Conservation (phyloP, 768 basidiomycete species). For the Thelephora aurantiotincta region DNA sequence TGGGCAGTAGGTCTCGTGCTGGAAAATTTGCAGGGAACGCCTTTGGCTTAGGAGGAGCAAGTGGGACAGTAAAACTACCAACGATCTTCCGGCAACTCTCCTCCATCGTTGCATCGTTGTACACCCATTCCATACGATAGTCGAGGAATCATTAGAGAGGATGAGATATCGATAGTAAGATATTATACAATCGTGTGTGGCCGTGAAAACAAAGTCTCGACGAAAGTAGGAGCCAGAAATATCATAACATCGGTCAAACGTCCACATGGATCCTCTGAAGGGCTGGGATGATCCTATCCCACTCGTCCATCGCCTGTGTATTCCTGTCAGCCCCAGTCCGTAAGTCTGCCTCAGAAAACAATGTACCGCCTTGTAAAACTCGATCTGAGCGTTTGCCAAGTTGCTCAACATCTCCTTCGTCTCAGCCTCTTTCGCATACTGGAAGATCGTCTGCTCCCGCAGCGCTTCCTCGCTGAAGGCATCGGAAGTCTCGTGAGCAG, state of each 20-base stretch:
- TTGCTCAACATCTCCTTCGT: slow-evolving; percentile 92
- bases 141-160: too few species aligned
- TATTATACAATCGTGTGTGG: background rate
- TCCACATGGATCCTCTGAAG: slow-evolving; percentile 92
- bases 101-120: too few species aligned
- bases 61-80: too few species aligned
- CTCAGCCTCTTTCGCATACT: slow-evolving; percentile 81
- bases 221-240: background rate
- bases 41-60: background rate
- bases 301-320: slow-evolving; percentile 83
- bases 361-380: slow-evolving; percentile 74
- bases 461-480: slow-evolving; percentile 94
- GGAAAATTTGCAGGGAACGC: background rate
- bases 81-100: too few species aligned
- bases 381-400: slow-evolving; percentile 89
- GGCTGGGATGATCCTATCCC: slow-evolving; percentile 89
- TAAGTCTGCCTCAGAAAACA: background rate
- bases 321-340: background rate
- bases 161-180: too few species aligned
- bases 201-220: background rate
- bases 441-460: slow-evolving; percentile 82
- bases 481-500: slow-evolving; percentile 89
- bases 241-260: slow-evolving; percentile 31
- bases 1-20: background rate
- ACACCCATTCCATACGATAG: too few species aligned